Conservation (phyloP, 805 yeast species). For the Debaryomyces hansenii region DNA sequence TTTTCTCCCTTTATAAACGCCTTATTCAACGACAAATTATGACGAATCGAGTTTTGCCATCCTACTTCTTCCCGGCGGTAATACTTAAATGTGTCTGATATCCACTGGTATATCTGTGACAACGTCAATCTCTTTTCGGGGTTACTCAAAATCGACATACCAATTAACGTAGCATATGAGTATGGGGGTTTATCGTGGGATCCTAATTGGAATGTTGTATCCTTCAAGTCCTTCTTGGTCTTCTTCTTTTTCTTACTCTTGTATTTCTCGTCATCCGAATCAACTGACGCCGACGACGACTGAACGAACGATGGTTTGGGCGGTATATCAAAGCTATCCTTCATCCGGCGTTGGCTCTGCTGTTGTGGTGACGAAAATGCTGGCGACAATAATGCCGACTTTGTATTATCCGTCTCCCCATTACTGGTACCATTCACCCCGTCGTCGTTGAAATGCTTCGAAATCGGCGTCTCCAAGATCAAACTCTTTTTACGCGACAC, state of each 20-base stretch:
- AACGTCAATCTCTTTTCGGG: slow-evolving; percentile 46
- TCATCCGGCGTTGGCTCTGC: slow-evolving; percentile 1
- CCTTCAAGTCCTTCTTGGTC: slow-evolving; percentile 26
- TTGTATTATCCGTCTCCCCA: slow-evolving; percentile 8
- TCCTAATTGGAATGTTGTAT: slow-evolving; percentile 42
- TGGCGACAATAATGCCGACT: slow-evolving; percentile 33
- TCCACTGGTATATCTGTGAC: slow-evolving; percentile 87
- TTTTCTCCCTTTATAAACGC: slow-evolving; percentile 90
- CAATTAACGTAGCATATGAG: slow-evolving; percentile 90
- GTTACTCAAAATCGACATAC: slow-evolving; percentile 88
- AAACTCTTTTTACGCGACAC: slow-evolving; percentile 10
- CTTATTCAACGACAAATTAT: slow-evolving; percentile 87
- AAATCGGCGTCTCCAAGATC: slow-evolving; percentile 9
- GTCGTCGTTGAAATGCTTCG: slow-evolving; percentile 5
- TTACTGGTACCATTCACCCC: slow-evolving; percentile 1
- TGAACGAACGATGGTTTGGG: slow-evolving; percentile 11
- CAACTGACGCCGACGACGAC: slow-evolving; percentile 11
- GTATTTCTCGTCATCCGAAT: slow-evolving; percentile 21
- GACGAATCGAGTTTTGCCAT: slow-evolving; percentile 98
- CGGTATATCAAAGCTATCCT: slow-evolving; percentile 6
- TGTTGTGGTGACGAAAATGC: slow-evolving; percentile 51
- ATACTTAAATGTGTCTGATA: slow-evolving; percentile 77
- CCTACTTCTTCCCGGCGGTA: slow-evolving; percentile 86
- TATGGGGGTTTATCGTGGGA: slow-evolving; percentile 83
- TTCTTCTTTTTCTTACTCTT: slow-evolving; percentile 36